phyloP scores from a whole-genome alignment of 352 stramenopile genomes.

The Globisporangium lucens region DNA sequence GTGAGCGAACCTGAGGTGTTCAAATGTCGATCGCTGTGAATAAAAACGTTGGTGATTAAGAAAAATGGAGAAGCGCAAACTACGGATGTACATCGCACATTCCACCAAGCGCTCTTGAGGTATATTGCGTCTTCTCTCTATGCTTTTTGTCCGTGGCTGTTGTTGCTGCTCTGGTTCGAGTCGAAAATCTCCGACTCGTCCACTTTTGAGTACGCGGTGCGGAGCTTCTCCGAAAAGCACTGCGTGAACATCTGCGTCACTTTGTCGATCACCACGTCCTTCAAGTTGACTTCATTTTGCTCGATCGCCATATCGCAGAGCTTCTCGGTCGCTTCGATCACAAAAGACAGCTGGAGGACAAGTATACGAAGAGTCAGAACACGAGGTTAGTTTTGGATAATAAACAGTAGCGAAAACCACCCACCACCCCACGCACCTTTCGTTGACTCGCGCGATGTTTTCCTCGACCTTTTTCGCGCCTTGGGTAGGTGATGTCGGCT shows the following conservation, averaged over 20 bases:
- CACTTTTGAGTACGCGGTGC: constrained; percentile 54
- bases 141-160: constrained; percentile 7
- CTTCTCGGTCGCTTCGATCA: constrained; percentile 64
- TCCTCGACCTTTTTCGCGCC: constrained; percentile 64
- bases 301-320: constrained; percentile 74
- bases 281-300: constrained; percentile 70
- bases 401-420: background rate
- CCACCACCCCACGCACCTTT: constrained; percentile 36
- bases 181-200: constrained; percentile 46
- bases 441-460: constrained; percentile 55
- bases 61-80: constrained; percentile 3
- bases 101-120: background rate
- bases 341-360: constrained; percentile 32
- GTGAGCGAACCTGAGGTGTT: background rate
- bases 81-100: background rate
- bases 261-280: constrained; percentile 67
- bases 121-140: background rate
- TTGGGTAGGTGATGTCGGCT: constrained; percentile 33
- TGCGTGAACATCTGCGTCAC: constrained; percentile 66
- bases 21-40: background rate
- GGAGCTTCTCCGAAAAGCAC: constrained; percentile 72
- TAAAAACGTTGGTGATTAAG: constrained; percentile 8
- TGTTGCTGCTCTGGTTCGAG: constrained; percentile 30
- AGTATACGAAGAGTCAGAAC: background rate
- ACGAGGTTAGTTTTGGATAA: background rate